Base-by-base conservation (phyloP, 2,329 filamentous ascomycete species). In the Didymella arachidicola region DNA sequence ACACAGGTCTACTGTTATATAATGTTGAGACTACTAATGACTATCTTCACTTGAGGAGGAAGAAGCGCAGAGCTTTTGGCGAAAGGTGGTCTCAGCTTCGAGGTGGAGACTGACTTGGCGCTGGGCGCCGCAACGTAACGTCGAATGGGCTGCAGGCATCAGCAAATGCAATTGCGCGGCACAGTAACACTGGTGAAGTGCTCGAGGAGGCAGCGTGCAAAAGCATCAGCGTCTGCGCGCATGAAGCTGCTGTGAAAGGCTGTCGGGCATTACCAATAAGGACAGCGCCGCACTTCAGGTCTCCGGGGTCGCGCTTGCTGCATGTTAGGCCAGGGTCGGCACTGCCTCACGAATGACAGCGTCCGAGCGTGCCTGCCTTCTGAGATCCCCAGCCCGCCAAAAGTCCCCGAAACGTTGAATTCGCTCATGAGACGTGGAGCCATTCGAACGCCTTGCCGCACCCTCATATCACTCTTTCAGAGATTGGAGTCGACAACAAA, bases 261-360 rank as follows among this genome's bases (percentile, higher is more conserved):
- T 22, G 39, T 58, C 45, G 45, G 49, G 44, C 10, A 45, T 32
- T 41, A 32, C 26, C n/a, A 38, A 36, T 27, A 16, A 47, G 27
- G 22, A 44, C 48, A 27, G 12, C 27, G 27, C 26, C 36, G 38
- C 41, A 26, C n/a, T 36, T 29, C 42, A 57, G 44, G 55, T 49
- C 25, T 52, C 38, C 57, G 55, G 47, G 42, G 47, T 60, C 57
- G 57, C 57, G 47, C 41, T 56, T 55, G 52, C 25, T 49, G 55
- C 49, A 49, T 27, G 55, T 50, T 41, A 34, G 44, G 42, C 45
- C 46, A 39, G 53, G 55, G 60, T 59, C 48, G 44, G 57, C 63
- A 63, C 63, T 63, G 63, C 63, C 61, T 63, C 63, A 61, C 52
- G 44, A 59, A 57, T 46, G 54, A 53, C 48, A 48, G 42, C 55